These are phyloP conservation scores for Psilocybe subaeruginosa DNA, from an alignment of 768 basidiomycete genomes.

Conservation along the genomic window DNA sequence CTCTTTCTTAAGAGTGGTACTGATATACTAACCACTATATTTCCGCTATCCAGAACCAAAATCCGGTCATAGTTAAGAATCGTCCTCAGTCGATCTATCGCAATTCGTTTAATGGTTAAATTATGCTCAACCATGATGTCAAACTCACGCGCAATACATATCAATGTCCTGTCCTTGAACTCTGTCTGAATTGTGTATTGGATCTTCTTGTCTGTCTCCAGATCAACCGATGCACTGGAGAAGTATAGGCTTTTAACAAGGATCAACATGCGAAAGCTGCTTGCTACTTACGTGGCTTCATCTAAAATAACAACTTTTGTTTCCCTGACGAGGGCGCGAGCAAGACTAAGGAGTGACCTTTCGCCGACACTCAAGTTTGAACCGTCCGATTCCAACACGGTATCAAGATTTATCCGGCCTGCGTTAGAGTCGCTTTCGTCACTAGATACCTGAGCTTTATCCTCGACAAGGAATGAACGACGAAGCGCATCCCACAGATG, in stretches of 20 bases:
- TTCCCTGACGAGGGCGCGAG: constrained; percentile 79
- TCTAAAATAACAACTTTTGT: constrained; percentile 78
- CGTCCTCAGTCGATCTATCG: constrained; percentile 68
- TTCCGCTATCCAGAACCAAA: constrained; percentile 67
- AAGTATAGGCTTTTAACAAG: not conserved
- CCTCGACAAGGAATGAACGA: constrained; percentile 47
- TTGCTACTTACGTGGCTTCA: constrained; percentile 59
- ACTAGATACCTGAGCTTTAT: constrained; percentile 40
- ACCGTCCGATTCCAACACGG: constrained; percentile 78
- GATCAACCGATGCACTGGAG: constrained; percentile 64
- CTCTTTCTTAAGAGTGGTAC: not conserved
- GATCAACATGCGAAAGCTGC: not conserved
- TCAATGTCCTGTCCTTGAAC: constrained; percentile 72
- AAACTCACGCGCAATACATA: constrained; percentile 78
- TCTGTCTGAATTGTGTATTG: constrained; percentile 77
- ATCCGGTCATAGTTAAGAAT: constrained; percentile 78
- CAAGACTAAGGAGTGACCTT: constrained; percentile 75
- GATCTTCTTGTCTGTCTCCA: constrained; percentile 81
- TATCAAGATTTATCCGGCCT: constrained; percentile 63
- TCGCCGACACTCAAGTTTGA: constrained; percentile 73
- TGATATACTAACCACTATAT: constrained; percentile 43
- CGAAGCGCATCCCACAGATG: constrained; percentile 75
- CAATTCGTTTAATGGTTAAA: not conserved
- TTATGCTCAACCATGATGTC: not conserved
- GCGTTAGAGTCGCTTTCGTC: constrained; percentile 42